Conservation (phyloP, 2,329 filamentous ascomycete species). For the Arthroderma sp. region DNA sequence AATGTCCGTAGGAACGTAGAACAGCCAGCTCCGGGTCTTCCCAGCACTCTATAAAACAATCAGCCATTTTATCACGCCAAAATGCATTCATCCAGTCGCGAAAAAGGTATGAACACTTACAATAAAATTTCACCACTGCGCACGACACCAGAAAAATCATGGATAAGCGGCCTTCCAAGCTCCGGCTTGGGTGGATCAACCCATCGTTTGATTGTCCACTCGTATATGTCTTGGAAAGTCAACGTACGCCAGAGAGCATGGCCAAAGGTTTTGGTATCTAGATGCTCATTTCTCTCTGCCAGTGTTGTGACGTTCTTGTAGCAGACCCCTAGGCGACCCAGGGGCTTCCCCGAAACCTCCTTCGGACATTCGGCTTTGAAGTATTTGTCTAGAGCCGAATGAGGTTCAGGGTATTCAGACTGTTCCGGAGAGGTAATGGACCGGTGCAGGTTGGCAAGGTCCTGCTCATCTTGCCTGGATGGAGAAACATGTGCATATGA, state of each 20-base stretch:
- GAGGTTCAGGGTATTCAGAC: conserved; percentile 24
- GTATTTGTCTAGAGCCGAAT: conserved; percentile 55
- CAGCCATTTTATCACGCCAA: neutral
- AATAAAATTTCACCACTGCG: conserved; percentile 55
- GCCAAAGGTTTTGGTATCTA: conserved; percentile 54
- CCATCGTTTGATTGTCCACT: conserved; percentile 40
- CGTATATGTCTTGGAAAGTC: conserved; percentile 54
- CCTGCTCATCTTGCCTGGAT: conserved; percentile 18
- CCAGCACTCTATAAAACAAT: conserved; percentile 36
- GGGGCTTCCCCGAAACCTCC: conserved; percentile 48
- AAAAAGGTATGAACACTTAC: conserved; percentile 12
- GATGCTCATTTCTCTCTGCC: conserved; percentile 48
- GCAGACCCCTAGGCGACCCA: conserved; percentile 47
- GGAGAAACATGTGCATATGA: conserved; percentile 16
- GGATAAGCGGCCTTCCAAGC: conserved; percentile 41
- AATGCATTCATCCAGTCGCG: neutral
- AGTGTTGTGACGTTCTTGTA: conserved; percentile 61
- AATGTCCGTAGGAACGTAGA: conserved; percentile 77
- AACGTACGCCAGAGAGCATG: conserved; percentile 62
- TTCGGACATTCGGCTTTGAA: conserved; percentile 54
- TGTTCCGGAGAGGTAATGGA: conserved; percentile 15
- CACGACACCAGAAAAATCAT: conserved; percentile 53
- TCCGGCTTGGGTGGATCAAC: conserved; percentile 30
- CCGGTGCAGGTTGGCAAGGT: conserved; percentile 20
- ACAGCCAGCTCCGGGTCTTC: conserved; percentile 55